These are phyloP conservation scores for Thermomyces lanuginosus DNA, from an alignment of 2,329 filamentous ascomycete species.

Conservation along the genomic window DNA sequence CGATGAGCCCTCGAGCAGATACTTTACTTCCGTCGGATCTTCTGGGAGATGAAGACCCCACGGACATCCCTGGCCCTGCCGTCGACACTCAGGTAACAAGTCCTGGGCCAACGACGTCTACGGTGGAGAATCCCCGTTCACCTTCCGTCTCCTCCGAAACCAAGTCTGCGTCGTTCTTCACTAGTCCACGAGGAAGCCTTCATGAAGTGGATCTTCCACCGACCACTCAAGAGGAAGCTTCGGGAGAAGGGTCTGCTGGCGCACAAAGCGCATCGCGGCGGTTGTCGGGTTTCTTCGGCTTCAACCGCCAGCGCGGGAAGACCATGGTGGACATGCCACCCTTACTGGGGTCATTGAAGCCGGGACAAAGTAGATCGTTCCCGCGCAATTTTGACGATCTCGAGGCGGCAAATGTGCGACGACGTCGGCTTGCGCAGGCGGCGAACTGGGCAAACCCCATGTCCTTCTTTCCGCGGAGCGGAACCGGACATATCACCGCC, in stretches of 20 bases:
- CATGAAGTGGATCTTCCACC: conserved; percentile 22
- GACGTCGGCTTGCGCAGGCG: conserved; percentile 41
- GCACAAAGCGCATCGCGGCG: conserved; percentile 33
- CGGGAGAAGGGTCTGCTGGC: conserved; percentile 17
- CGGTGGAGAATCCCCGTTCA: conserved; percentile 17
- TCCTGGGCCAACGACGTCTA: conserved; percentile 1
- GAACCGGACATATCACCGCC: conserved; percentile 26
- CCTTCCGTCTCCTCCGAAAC: conserved; percentile 30
- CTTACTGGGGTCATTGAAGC: conserved; percentile 40
- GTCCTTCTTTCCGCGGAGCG: conserved; percentile 31
- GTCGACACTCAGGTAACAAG: conserved; percentile 15
- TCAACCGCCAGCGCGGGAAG: conserved; percentile 45
- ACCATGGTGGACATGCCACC: conserved; percentile 43
- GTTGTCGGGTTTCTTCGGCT: conserved; percentile 42
- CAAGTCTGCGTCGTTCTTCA: conserved; percentile 28
- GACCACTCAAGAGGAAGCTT: conserved; percentile 4
- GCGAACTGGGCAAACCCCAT: conserved; percentile 38
- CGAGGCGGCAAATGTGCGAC: conserved; percentile 34
- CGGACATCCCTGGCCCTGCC: conserved; percentile 18
- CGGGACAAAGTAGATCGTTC: conserved; percentile 47
- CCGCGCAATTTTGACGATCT: conserved; percentile 38
- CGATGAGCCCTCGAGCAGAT: conserved; percentile 48
- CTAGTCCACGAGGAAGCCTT: conserved; percentile 29
- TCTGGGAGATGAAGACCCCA: conserved; percentile 38
- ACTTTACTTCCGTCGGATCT: conserved; percentile 45